These are phyloP conservation scores for Scedosporium apiospermum DNA, from an alignment of 2,329 filamentous ascomycete genomes.

Conservation along the genomic window DNA sequence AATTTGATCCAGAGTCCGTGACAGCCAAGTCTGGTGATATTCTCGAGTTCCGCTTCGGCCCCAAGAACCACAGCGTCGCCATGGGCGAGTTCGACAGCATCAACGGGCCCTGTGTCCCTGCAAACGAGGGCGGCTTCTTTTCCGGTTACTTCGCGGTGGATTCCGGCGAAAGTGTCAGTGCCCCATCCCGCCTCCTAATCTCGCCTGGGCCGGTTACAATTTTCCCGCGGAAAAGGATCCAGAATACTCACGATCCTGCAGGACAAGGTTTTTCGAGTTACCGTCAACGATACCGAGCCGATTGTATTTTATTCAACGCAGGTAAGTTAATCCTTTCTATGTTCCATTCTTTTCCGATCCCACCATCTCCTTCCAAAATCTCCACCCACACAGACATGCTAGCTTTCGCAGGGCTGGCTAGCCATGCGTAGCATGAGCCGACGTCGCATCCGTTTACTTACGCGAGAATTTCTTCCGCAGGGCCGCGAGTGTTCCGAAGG, in stretches of 20 bases:
- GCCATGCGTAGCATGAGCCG: not conserved
- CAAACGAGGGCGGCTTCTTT: slow-evolving; percentile 4
- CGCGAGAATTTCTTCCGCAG: not conserved
- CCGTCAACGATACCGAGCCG: slow-evolving; percentile 19
- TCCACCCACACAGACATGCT: too few relatives aligned
- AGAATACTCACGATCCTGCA: not conserved
- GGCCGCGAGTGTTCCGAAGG: slow-evolving; percentile 19
- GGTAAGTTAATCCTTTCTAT: not conserved
- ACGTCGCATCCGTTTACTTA: not conserved
- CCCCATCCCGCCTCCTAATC: not conserved
- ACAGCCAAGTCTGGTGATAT: slow-evolving; percentile 35
- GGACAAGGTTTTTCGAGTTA: slow-evolving; percentile 16
- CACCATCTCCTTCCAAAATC: not conserved
- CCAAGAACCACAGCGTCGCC: slow-evolving; percentile 39
- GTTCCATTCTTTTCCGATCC: not conserved
- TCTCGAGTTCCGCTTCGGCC: slow-evolving; percentile 43
- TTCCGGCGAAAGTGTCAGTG: slow-evolving; percentile 2
- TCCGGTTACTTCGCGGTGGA: slow-evolving; percentile 3
- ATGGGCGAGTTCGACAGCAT: slow-evolving; percentile 33
- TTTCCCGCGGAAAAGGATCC: not conserved
- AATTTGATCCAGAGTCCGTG: slow-evolving; percentile 33
- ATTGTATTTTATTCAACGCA: slow-evolving; percentile 21
- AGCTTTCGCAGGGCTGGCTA: not conserved
- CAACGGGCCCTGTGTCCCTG: slow-evolving; percentile 25
- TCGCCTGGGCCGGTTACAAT: not conserved